Percentiles rank a stretch among this genome's conserved stretches.
Conservation (phyloP, 1,139 yeast genomes). For the Candida tetrigidarum region DNA sequence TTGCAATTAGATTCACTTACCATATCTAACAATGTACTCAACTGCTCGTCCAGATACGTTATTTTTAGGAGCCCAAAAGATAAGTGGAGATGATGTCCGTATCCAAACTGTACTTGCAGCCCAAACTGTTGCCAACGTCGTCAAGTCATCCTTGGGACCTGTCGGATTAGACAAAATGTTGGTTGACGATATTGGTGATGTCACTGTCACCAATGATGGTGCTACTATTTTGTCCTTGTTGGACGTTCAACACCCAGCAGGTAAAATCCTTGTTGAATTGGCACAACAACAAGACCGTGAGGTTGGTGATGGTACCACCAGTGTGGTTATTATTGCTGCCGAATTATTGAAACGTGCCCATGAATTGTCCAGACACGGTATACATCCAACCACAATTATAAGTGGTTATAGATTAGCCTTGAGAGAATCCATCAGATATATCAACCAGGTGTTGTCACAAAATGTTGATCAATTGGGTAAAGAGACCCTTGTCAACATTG, state of each 20-base stretch:
- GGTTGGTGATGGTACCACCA: slow-evolving; percentile 97
- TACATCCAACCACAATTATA: slow-evolving; percentile 97
- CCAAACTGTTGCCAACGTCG: slow-evolving; percentile 96
- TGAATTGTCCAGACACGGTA: slow-evolving; percentile 89
- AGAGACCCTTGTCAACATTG: slow-evolving; percentile 82
- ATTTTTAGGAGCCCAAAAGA: slow-evolving; percentile 94
- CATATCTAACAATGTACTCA: slow-evolving; percentile 36
- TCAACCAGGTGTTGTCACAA: slow-evolving; percentile 81
- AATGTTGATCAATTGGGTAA: slow-evolving; percentile 85
- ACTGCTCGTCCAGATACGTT: slow-evolving; percentile 89
- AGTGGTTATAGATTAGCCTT: slow-evolving; percentile 95
- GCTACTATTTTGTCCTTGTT: slow-evolving; percentile 90
- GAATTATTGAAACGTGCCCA: slow-evolving; percentile 93
- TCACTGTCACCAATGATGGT: slow-evolving; percentile 98
- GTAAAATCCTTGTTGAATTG: slow-evolving; percentile 92
- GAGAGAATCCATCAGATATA: slow-evolving; percentile 88
- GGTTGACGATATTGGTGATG: slow-evolving; percentile 99
- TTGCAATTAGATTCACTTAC: too few relatives aligned
- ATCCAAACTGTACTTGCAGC: slow-evolving; percentile 97
- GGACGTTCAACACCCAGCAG: slow-evolving; percentile 99
- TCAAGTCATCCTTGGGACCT: slow-evolving; percentile 96
- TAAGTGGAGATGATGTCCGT: slow-evolving; percentile 95
- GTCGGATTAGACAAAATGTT: slow-evolving; percentile 98
- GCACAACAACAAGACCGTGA: slow-evolving; percentile 99
- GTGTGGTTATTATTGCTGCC: slow-evolving; percentile 95